Evolutionary conservation across 345 rosid genomes (phyloP).

Genomic region (Dimocarpus longan): DNA sequence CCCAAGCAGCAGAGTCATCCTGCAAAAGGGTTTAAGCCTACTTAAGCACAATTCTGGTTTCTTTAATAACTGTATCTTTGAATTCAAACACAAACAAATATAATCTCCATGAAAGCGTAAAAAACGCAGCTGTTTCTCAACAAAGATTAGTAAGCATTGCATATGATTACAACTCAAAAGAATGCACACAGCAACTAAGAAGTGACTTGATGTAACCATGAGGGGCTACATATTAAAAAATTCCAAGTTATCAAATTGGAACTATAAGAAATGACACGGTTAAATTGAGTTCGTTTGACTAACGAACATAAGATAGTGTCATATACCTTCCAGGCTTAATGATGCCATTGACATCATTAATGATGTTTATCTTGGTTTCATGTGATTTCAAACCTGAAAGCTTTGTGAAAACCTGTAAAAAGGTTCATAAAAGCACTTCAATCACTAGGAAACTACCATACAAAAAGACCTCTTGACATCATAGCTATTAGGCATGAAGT

Average conservation of each 20-base stretch:
- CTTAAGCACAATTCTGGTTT: neutral
- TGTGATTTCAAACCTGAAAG: constrained; percentile 39
- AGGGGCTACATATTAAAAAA: neutral
- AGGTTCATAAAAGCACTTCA: neutral
- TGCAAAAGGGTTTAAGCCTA: constrained; percentile 19
- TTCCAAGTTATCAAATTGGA: too few relatives aligned
- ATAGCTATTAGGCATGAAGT: too few relatives aligned
- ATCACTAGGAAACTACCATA: too few relatives aligned
- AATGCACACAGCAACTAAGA: neutral
- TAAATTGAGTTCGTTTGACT: neutral
- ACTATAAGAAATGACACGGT: neutral
- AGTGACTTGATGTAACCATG: neutral
- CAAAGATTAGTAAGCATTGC: neutral
- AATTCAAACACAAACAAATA: too few relatives aligned
- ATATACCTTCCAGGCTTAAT: constrained; percentile 69
- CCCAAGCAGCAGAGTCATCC: constrained; percentile 76
- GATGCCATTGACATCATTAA: constrained; percentile 55
- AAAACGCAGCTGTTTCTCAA: too few relatives aligned
- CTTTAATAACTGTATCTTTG: too few relatives aligned
- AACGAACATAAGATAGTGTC: neutral
- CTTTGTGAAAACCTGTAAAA: constrained; percentile 44
- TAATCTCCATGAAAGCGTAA: too few relatives aligned
- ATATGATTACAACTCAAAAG: neutral
- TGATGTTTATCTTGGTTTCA: constrained; percentile 55
- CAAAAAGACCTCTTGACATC: too few relatives aligned